These are phyloP conservation scores for Coprinellus aureogranulatus DNA, from an alignment of 768 basidiomycete genomes.

Conservation along the genomic window DNA sequence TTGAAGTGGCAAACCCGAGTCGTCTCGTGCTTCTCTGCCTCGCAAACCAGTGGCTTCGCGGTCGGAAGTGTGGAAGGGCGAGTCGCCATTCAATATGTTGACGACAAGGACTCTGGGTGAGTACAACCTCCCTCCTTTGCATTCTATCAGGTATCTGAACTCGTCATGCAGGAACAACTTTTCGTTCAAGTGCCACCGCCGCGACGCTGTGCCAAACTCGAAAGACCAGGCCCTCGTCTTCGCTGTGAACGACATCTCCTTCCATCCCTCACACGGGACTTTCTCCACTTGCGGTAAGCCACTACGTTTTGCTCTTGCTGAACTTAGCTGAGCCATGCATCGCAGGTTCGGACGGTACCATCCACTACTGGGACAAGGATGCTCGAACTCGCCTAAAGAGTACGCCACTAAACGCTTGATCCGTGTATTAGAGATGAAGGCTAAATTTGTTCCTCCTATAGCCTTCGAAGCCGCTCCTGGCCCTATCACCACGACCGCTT, in stretches of 20 bases:
- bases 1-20: constrained; percentile 93
- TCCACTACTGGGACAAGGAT: constrained; percentile 96
- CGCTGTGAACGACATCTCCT: constrained; percentile 82
- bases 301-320: constrained; percentile 12
- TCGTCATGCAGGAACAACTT: constrained; percentile 60
- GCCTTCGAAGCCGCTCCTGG: constrained; percentile 73
- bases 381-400: constrained; percentile 89
- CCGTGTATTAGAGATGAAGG: neutral
- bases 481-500: constrained; percentile 76
- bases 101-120: constrained; percentile 76
- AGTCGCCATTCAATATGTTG: constrained; percentile 92
- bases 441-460: constrained; percentile 19
- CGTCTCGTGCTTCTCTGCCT: constrained; percentile 76
- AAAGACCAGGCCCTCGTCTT: constrained; percentile 73
- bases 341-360: constrained; percentile 80
- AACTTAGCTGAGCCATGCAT: neutral
- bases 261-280: constrained; percentile 82
- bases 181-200: constrained; percentile 83
- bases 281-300: constrained; percentile 74
- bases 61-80: constrained; percentile 87
- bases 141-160: neutral
- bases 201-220: constrained; percentile 50
- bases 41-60: constrained; percentile 67
- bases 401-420: constrained; percentile 31
- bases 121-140: constrained; percentile 15